Base-by-base conservation (phyloP, 176 grass and related monocot species). In the Pontederia paniculata region DNA sequence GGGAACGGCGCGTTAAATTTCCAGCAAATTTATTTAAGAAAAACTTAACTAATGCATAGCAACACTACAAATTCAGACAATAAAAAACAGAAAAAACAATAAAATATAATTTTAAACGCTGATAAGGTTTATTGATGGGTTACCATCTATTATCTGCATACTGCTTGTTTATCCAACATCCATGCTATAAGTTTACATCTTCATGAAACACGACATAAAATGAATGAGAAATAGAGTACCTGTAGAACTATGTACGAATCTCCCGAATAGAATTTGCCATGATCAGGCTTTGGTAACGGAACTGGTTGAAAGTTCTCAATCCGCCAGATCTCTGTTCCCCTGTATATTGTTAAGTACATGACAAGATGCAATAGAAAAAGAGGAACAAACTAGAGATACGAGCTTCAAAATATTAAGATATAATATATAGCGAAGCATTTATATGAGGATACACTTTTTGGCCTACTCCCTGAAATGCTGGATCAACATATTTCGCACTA, bases 241-340 rank as follows among this genome's bases (percentile, higher is more conserved):
- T 98, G 83, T 17, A 98, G 71, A 73, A 98, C 19, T 72, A 98
- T 82, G 70, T 98, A 98, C 45, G 93, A 98, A 84, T 98, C 93
- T 63, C 93, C 93, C 20, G 72, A 77, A 75, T 91, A 91, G 76
- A 98, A 98, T 73, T 98, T 98, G 50, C 93, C 86, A 61, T 98
- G 80, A 68, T 82, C 77, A 73, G 78, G 63, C 74, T 84, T 98
- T 41, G 80, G 78, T 42, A 98, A 60, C 55, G 83, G 75, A 66
- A 88, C 93, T 23, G 93, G 93, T 62, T 84, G 85, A 71, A 98
- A 98, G 66, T 91, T 77, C 76, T 98, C 77, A 23, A 98, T 88
- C 46, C 93, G 67, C 93, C 93, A 98, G 60, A 98, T 98, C 45
- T 98, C 93, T 12, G 77, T 91, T 17, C 87, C 93, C 61, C 90